Conservation (phyloP, 2,329 filamentous ascomycete species). For the Scedosporium dehoogii region DNA sequence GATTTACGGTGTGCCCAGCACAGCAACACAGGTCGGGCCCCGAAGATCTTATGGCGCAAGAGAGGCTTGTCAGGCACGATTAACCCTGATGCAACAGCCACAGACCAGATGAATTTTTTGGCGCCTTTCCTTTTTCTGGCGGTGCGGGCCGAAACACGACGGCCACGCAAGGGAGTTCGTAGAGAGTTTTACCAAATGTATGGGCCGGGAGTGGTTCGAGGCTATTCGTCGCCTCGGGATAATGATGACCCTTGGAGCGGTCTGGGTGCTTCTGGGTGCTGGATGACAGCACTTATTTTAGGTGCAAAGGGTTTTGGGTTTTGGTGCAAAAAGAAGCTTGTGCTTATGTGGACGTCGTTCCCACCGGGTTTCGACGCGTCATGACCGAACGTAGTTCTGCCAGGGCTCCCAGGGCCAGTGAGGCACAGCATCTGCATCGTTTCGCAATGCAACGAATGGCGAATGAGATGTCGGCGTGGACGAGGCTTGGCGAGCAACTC, state of each 20-base stretch:
- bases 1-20: not conserved
- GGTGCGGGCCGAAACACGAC: too few species aligned
- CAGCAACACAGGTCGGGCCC: not conserved
- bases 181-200: too few species aligned
- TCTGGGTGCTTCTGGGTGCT: too few species aligned
- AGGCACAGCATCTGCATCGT: not conserved
- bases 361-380: not conserved
- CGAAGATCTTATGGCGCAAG: not conserved
- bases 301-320: too few species aligned
- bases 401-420: not conserved
- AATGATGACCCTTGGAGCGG: too few species aligned
- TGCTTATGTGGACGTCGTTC: not conserved
- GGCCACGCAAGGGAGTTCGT: too few species aligned
- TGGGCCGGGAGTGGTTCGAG: too few species aligned
- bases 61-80: not conserved
- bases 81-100: not conserved
- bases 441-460: not conserved
- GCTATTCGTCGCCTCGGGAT: too few species aligned
- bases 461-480: not conserved
- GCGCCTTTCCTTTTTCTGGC: not conserved
- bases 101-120: not conserved
- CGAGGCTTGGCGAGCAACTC: not conserved
- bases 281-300: too few species aligned
- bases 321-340: too few species aligned
- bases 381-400: not conserved